phyloP scores from a whole-genome alignment of 768 basidiomycete species.

The Imleria badia region DNA sequence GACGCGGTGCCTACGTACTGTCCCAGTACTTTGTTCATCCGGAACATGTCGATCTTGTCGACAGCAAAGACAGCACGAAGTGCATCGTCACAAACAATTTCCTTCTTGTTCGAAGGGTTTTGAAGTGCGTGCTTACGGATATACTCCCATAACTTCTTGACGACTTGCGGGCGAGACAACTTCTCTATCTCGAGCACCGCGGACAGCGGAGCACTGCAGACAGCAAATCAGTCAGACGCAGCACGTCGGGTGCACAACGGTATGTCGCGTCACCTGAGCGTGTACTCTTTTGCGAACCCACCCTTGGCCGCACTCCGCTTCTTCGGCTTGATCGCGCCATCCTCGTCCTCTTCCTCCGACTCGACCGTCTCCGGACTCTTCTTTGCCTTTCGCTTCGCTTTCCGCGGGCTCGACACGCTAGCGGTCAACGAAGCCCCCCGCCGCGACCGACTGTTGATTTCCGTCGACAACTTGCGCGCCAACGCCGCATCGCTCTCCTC shows the following conservation, averaged over 20 bases:
- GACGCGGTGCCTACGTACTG: slow-evolving; percentile 44
- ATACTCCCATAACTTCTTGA: slow-evolving; percentile 88
- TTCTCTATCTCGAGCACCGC: slow-evolving; percentile 63
- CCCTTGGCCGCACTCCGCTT: slow-evolving; percentile 57
- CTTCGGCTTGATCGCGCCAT: slow-evolving; percentile 47
- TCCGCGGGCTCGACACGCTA: slow-evolving; percentile 42
- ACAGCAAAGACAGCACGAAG: slow-evolving; percentile 75
- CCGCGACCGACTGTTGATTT: slow-evolving; percentile 64
- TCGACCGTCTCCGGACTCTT: slow-evolving; percentile 52
- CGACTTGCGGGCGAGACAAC: slow-evolving; percentile 85
- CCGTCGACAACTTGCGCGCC: slow-evolving; percentile 67
- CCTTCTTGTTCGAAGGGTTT: slow-evolving; percentile 79
- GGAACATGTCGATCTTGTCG: slow-evolving; percentile 90
- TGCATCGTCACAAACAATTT: slow-evolving; percentile 79
- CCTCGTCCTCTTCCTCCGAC: slow-evolving; percentile 54
- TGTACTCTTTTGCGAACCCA: slow-evolving; percentile 77
- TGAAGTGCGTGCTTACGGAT: slow-evolving; percentile 82
- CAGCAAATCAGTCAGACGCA: not conserved
- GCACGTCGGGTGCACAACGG: not conserved
- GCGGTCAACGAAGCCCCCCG: slow-evolving; percentile 41
- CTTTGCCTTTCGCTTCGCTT: slow-evolving; percentile 42
- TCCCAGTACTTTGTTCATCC: slow-evolving; percentile 89
- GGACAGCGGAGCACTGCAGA: slow-evolving; percentile 66
- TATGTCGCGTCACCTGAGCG: slow-evolving; percentile 52
- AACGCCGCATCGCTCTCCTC: slow-evolving; percentile 68